Conservation (phyloP, 768 basidiomycete species). For the Leucosporidium yakuticum region DNA sequence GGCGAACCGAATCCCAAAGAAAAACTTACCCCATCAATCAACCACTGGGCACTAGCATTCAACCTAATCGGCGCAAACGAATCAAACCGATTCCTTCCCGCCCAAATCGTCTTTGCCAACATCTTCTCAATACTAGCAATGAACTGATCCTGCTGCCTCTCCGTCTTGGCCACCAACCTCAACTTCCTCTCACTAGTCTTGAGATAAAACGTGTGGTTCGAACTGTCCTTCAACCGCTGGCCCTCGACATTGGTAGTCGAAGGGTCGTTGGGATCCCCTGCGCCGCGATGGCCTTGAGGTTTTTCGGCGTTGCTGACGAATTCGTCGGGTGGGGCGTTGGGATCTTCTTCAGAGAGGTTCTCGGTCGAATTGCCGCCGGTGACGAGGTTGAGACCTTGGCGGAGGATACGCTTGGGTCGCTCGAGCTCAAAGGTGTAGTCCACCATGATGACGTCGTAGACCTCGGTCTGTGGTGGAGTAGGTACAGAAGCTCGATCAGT, state of each 20-base stretch:
- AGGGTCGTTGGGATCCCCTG: constrained; percentile 58
- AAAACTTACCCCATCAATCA: constrained; percentile 81
- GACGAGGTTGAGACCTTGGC: constrained; percentile 72
- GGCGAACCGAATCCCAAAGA: not conserved
- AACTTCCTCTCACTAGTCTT: constrained; percentile 82
- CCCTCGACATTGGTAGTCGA: constrained; percentile 45
- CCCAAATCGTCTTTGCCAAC: constrained; percentile 68
- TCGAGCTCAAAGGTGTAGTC: constrained; percentile 84
- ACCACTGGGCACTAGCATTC: constrained; percentile 94
- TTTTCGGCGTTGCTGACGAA: constrained; percentile 11
- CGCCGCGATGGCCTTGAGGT: constrained; percentile 44
- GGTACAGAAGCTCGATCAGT: not conserved
- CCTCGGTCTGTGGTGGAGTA: constrained; percentile 52
- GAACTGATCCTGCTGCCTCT: constrained; percentile 97
- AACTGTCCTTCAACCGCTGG: constrained; percentile 56
- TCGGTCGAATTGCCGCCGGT: constrained; percentile 33
- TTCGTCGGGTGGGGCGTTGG: not conserved
- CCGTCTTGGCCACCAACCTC: constrained; percentile 79
- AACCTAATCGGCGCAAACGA: constrained; percentile 88
- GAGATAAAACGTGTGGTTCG: constrained; percentile 90
- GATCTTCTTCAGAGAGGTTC: not conserved
- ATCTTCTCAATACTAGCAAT: constrained; percentile 82
- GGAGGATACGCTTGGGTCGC: constrained; percentile 81
- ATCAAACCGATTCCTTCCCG: constrained; percentile 75
- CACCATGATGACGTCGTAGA: constrained; percentile 90